These are phyloP conservation scores for Fusarium anthophilum DNA, from an alignment of 2,329 filamentous ascomycete genomes.

Conservation along the genomic window DNA sequence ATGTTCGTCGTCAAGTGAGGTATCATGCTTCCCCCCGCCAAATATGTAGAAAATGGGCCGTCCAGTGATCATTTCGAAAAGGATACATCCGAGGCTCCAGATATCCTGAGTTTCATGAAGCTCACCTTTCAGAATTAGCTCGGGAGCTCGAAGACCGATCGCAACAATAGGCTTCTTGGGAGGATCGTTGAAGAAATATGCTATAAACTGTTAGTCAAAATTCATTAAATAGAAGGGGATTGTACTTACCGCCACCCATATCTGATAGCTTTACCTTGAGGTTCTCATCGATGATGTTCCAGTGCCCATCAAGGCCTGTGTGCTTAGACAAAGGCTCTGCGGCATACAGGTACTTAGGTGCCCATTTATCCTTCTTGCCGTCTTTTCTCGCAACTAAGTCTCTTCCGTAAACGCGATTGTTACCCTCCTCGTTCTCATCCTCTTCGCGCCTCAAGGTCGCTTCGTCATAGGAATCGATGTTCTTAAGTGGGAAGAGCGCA, in stretches of 20 bases:
- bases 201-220: neutral
- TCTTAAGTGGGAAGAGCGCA: neutral
- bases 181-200: neutral
- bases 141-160: neutral
- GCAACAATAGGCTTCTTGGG: too few species aligned
- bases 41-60: neutral
- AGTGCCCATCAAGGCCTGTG: too few species aligned
- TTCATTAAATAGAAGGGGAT: accelerated
- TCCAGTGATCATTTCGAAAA: constrained; percentile 1
- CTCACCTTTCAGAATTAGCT: neutral
- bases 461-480: neutral
- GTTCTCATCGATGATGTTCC: too few species aligned
- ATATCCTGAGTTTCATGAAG: neutral
- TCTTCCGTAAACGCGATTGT: too few species aligned
- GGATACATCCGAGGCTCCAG: constrained; percentile 19
- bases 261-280: constrained; percentile 7
- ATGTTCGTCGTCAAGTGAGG: neutral
- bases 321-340: too few species aligned
- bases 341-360: too few species aligned
- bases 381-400: too few species aligned
- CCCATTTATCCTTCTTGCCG: constrained; percentile 11
- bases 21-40: accelerated
- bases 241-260: constrained; percentile 7
- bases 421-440: too few species aligned
- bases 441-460: too few species aligned